Evolutionary conservation across 2,329 filamentous ascomycete species (phyloP).

Genomic region (Blastomyces parvus): DNA sequence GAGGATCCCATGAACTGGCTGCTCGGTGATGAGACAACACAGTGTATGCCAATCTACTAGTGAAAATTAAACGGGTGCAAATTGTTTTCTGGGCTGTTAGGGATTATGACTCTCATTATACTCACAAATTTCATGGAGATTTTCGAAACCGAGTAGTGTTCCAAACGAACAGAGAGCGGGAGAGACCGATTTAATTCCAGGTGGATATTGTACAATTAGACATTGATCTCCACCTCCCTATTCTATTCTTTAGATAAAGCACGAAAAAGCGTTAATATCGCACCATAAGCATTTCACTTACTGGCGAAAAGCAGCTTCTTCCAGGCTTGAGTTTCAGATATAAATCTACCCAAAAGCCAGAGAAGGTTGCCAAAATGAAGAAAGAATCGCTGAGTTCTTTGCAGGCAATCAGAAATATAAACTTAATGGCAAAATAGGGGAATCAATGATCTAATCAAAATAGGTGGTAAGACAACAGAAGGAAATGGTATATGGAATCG

Average conservation of each 20-base stretch:
- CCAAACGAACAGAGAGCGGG: not conserved
- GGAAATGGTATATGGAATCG: not conserved
- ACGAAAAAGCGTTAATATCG: not conserved
- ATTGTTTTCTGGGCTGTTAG: not conserved
- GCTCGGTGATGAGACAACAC: conserved; percentile 1
- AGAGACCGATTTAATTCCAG: not conserved
- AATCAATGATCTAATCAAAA: not conserved
- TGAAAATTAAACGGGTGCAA: not conserved
- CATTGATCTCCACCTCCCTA: not conserved
- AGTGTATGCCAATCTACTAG: not conserved
- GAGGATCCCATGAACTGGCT: conserved; percentile 19
- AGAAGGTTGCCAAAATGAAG: not conserved
- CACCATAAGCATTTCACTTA: not conserved
- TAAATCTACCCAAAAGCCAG: not conserved
- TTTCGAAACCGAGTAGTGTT: not conserved
- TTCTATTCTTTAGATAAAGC: not conserved
- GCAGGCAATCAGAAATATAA: not conserved
- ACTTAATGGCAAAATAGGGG: not conserved
- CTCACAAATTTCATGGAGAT: not conserved
- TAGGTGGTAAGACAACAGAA: not conserved
- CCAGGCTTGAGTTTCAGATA: not conserved
- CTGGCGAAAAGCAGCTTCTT: not conserved
- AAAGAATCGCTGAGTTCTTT: not conserved
- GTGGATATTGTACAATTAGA: not conserved
- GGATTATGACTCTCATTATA: not conserved